phyloP scores from a whole-genome alignment of 2,329 filamentous ascomycete species.

The Lecanoromycetidae sp. region DNA sequence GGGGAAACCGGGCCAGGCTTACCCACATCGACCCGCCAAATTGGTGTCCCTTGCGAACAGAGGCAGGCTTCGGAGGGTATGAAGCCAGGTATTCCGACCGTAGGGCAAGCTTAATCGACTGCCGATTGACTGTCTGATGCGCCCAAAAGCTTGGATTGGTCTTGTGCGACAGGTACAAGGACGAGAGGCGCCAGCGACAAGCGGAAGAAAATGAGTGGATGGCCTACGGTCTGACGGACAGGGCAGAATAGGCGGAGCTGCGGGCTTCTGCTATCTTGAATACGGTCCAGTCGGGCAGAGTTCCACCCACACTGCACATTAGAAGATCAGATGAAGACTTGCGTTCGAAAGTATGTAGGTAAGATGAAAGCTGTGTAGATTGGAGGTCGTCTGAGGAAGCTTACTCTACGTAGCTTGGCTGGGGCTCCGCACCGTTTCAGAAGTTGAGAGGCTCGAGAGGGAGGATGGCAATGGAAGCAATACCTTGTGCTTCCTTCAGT shows the following conservation, averaged over 20 bases:
- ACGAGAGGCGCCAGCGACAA: slow-evolving; percentile 17
- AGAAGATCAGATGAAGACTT: background rate
- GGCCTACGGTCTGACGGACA: slow-evolving; percentile 14
- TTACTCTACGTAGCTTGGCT: background rate
- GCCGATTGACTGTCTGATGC: slow-evolving; percentile 8
- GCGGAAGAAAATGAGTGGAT: slow-evolving; percentile 17
- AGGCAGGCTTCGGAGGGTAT: slow-evolving; percentile 8
- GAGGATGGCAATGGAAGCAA: background rate
- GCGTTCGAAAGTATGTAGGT: background rate
- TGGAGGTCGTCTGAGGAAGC: background rate
- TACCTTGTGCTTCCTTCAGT: no score
- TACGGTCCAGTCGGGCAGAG: slow-evolving; percentile 2
- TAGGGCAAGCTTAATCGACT: slow-evolving; percentile 8
- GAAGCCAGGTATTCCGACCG: background rate
- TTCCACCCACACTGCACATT: background rate
- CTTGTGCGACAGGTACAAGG: slow-evolving; percentile 8
- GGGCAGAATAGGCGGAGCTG: background rate
- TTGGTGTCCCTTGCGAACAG: slow-evolving; percentile 2
- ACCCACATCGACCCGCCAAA: slow-evolving; percentile 9
- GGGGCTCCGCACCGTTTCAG: background rate
- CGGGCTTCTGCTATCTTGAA: slow-evolving; percentile 4
- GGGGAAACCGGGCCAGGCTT: slow-evolving; percentile 14
- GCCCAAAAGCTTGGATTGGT: slow-evolving; percentile 10
- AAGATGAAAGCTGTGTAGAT: background rate
- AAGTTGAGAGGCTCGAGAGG: no score